Percentiles rank a stretch among this genome's conserved stretches.
Evolutionary conservation across 2,329 filamentous ascomycete genomes (phyloP).

Genomic region (Ampelomyces quisqualis): DNA sequence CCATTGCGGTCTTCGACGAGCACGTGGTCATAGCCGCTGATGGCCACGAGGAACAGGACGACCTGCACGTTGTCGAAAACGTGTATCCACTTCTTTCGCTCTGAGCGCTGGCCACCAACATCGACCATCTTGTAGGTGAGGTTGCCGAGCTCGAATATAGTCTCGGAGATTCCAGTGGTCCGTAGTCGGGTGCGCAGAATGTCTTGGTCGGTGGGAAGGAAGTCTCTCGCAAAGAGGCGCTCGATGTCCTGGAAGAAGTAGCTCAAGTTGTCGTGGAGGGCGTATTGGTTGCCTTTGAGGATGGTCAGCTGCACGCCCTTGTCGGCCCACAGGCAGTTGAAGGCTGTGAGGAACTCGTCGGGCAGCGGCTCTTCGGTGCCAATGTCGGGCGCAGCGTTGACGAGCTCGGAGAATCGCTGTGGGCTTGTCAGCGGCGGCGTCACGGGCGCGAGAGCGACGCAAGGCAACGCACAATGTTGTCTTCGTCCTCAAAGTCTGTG

Average conservation of each 20-base stretch:
- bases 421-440: constrained; percentile 9
- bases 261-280: constrained; percentile 89
- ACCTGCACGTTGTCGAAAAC: constrained; percentile 94
- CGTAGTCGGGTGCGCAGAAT: constrained; percentile 85
- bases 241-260: constrained; percentile 80
- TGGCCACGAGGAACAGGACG: constrained; percentile 88
- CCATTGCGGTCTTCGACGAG: constrained; percentile 95
- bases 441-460: not conserved
- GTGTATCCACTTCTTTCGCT: constrained; percentile 97
- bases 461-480: constrained; percentile 67
- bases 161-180: constrained; percentile 95
- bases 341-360: constrained; percentile 72
- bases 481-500: constrained; percentile 74
- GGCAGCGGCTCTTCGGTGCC: constrained; percentile 79
- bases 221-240: constrained; percentile 65
- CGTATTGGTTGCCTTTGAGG: constrained; percentile 91
- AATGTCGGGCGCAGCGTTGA: constrained; percentile 80
- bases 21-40: constrained; percentile 95
- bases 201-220: constrained; percentile 91
- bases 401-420: constrained; percentile 74
- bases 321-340: constrained; percentile 83
- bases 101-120: constrained; percentile 86
- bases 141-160: constrained; percentile 85
- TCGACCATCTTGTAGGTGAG: constrained; percentile 97
- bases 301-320: constrained; percentile 83